phyloP scores from a whole-genome alignment of 768 basidiomycete genomes.

The Amanita phalloides region DNA sequence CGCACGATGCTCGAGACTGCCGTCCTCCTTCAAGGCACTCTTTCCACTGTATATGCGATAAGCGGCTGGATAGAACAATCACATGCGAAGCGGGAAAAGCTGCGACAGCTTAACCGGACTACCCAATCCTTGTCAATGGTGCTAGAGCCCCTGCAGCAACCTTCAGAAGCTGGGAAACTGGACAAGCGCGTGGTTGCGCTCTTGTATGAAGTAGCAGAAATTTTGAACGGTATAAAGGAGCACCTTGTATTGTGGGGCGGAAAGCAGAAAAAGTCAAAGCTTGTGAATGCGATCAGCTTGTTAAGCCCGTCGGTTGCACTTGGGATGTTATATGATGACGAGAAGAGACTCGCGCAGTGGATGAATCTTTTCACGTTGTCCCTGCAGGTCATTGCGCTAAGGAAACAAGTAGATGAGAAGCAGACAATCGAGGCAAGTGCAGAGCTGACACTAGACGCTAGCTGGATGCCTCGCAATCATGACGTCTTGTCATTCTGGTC shows the following conservation, averaged over 20 bases:
- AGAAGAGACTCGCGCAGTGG: conserved; percentile 12
- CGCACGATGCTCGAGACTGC: not conserved
- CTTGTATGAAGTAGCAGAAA: conserved; percentile 12
- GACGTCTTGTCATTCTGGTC: conserved; percentile 15
- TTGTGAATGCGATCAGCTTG: conserved; percentile 9
- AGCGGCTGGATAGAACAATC: not conserved
- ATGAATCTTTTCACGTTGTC: conserved; percentile 13
- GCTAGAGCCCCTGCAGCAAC: not conserved
- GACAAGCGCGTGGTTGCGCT: not conserved
- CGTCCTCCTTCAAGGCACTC: not conserved
- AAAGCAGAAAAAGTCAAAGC: conserved; percentile 7
- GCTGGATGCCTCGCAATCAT: conserved; percentile 5
- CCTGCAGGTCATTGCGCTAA: not conserved
- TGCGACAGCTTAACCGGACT: not conserved
- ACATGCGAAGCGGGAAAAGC: not conserved
- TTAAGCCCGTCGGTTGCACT: conserved; percentile 12
- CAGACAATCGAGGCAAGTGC: too few relatives aligned
- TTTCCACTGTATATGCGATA: not conserved
- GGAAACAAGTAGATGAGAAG: not conserved
- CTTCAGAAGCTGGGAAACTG: not conserved
- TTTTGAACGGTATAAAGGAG: conserved; percentile 11
- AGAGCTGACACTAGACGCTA: conserved; percentile 7
- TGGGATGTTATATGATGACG: conserved; percentile 14
- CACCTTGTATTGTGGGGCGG: conserved; percentile 10
- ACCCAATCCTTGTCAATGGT: not conserved